Evolutionary conservation across 2,329 filamentous ascomycete species (phyloP), one percentile per base, ranked within the genome.

Genomic region (Teratosphaeria epicoccoides): DNA sequence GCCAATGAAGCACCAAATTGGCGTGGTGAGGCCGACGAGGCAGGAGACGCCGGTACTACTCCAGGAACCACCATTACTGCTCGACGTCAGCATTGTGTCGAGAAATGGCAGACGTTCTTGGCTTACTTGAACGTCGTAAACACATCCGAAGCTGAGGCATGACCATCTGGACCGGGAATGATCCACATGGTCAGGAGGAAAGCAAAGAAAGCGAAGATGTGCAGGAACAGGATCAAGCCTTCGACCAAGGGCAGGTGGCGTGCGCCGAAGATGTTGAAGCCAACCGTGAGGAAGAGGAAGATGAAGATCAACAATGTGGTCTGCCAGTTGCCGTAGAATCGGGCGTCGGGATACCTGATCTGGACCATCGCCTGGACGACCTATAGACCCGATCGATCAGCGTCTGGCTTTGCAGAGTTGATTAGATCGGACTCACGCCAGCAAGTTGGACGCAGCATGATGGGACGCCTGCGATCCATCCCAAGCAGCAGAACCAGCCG

Each of bases 131-230:
- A 72, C 14, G 68, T 53, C 2, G 59, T 62, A 40, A 68, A 68
- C 11, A 68, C 64, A 17, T 59, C 50, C 10, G 54, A 49, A 6
- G 64, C 63, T n/a, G 62, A 55, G 22, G 59, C 55, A 43, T 62
- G 63, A 22, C 22, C 29, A 24, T 28, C 12, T 12, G 46, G 46
- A 40, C 61, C 59, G 25, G 59, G 57, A 55, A 66, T 61, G 44
- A 63, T 62, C 65, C 65, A 68, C 49, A 68, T 60, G 2, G 70
- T 63, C 24, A 72, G 64, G 28, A 74, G 65, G 53, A 74, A 67
- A 25, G 66, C 65, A 52, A 74, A 62, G 63, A 74, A 75, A n/a
- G 66, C 71, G 43, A 72, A 65, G 12, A 74, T 62, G 54, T 75
- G 72, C 24, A 73, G 55, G 49, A 66, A 61, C 1, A 68, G 56